These are phyloP conservation scores for Fusarium sublunatum DNA, from an alignment of 2,329 filamentous ascomycete species.

Conservation along the genomic window DNA sequence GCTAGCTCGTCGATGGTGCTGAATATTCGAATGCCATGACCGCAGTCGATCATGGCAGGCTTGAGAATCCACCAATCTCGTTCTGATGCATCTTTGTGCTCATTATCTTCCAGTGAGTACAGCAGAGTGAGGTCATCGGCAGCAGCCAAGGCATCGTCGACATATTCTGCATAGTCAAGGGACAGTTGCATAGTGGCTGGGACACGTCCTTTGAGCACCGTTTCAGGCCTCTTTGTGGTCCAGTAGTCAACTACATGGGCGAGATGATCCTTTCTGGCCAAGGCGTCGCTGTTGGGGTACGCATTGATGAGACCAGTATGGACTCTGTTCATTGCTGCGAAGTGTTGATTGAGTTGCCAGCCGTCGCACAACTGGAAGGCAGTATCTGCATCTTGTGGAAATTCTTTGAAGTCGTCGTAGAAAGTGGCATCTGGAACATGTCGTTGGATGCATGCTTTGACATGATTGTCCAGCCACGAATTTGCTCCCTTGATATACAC, in stretches of 20 bases:
- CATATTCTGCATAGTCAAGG: constrained; percentile 54
- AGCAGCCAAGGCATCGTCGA: constrained; percentile 52
- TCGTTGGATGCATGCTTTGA: constrained; percentile 46
- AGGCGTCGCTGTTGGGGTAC: constrained; percentile 54
- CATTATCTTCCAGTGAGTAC: constrained; percentile 52
- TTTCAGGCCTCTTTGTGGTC: constrained; percentile 51
- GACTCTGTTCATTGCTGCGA: constrained; percentile 48
- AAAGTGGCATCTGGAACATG: constrained; percentile 48
- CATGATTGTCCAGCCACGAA: constrained; percentile 50
- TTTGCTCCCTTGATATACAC: constrained; percentile 39
- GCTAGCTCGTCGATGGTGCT: constrained; percentile 53
- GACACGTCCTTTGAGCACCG: constrained; percentile 46
- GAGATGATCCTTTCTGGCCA: constrained; percentile 53
- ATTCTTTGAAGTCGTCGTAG: constrained; percentile 44
- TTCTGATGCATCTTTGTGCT: constrained; percentile 39
- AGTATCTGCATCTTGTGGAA: constrained; percentile 41
- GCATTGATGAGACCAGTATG: constrained; percentile 51
- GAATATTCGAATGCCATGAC: constrained; percentile 54
- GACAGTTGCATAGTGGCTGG: constrained; percentile 51
- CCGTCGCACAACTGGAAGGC: constrained; percentile 52
- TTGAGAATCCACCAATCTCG: constrained; percentile 57
- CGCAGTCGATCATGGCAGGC: constrained; percentile 55
- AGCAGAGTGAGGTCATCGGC: constrained; percentile 52
- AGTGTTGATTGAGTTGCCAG: constrained; percentile 51
- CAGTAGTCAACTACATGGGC: constrained; percentile 52